Conservation (phyloP, 352 stramenopile genomes). For the Globisporangium cylindrosporum region DNA sequence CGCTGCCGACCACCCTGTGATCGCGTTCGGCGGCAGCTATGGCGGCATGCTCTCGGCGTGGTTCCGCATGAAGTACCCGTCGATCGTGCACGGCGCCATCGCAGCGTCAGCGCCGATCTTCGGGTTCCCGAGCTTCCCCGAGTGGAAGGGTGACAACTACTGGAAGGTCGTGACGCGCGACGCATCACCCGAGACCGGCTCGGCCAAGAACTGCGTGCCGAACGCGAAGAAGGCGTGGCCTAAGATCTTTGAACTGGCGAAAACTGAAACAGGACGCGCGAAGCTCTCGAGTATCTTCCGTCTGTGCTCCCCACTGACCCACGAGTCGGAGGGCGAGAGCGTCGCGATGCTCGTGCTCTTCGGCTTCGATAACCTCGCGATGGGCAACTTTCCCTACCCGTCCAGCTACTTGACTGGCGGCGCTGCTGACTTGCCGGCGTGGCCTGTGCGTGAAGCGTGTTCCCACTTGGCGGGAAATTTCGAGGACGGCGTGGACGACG, state of each 20-base stretch:
- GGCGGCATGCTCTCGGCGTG: constrained; percentile 94
- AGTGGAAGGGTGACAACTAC: constrained; percentile 72
- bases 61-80: constrained; percentile 95
- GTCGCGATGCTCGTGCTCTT: constrained; percentile 76
- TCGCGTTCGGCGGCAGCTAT: constrained; percentile 95
- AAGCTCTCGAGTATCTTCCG: constrained; percentile 62
- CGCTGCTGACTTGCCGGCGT: constrained; percentile 76
- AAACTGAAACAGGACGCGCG: constrained; percentile 46
- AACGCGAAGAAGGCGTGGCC: constrained; percentile 83
- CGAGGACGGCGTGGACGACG: constrained; percentile 23
- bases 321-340: constrained; percentile 40
- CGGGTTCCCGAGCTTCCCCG: constrained; percentile 70
- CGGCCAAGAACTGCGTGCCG: constrained; percentile 69
- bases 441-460: constrained; percentile 91
- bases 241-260: constrained; percentile 69
- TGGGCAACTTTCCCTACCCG: constrained; percentile 95
- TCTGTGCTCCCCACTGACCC: constrained; percentile 58
- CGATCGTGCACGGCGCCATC: constrained; percentile 90
- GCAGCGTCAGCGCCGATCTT: constrained; percentile 93
- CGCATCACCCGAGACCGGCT: constrained; percentile 64
- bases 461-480: constrained; percentile 58
- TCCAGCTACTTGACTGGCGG: constrained; percentile 91
- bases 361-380: constrained; percentile 92
- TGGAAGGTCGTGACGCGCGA: constrained; percentile 82
- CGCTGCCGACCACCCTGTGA: constrained; percentile 78